These are phyloP conservation scores for Colletotrichum magnum DNA, from an alignment of 2,329 filamentous ascomycete species.

Conservation along the genomic window DNA sequence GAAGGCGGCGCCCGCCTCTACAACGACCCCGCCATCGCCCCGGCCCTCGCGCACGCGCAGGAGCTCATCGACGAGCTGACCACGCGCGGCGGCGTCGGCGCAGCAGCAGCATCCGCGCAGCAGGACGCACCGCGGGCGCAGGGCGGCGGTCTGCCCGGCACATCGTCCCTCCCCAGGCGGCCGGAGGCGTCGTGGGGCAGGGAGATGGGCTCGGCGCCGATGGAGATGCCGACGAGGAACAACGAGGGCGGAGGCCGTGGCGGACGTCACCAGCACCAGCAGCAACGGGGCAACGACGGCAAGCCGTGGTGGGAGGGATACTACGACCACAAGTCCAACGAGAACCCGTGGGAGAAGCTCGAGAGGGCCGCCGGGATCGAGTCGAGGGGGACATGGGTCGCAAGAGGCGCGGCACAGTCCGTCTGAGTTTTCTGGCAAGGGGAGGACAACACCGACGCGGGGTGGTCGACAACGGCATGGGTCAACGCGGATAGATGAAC, in stretches of 20 bases:
- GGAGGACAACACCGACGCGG: background rate
- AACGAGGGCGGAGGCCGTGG: background rate
- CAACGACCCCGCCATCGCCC: slow-evolving; percentile 26
- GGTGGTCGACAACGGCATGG: background rate
- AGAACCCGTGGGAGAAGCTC: slow-evolving; percentile 79
- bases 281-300: slow-evolving; percentile 20
- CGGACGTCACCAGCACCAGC: background rate
- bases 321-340: slow-evolving; percentile 77
- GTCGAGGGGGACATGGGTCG: slow-evolving; percentile 62
- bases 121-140: slow-evolving; percentile 4
- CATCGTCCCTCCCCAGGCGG: slow-evolving; percentile 27
- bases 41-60: slow-evolving; percentile 39
- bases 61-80: slow-evolving; percentile 36
- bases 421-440: background rate
- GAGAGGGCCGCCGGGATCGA: slow-evolving; percentile 63
- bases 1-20: slow-evolving; percentile 26
- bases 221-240: slow-evolving; percentile 25
- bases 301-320: slow-evolving; percentile 75
- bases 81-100: background rate
- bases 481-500: background rate
- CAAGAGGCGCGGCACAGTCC: slow-evolving; percentile 13
- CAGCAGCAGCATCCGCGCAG: background rate
- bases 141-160: slow-evolving; percentile 15
- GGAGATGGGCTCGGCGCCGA: slow-evolving; percentile 23
- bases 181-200: slow-evolving; percentile 38